phyloP scores from a whole-genome alignment of 1,284 basidiomycete species.

The Cryptococcus amylolentus region DNA sequence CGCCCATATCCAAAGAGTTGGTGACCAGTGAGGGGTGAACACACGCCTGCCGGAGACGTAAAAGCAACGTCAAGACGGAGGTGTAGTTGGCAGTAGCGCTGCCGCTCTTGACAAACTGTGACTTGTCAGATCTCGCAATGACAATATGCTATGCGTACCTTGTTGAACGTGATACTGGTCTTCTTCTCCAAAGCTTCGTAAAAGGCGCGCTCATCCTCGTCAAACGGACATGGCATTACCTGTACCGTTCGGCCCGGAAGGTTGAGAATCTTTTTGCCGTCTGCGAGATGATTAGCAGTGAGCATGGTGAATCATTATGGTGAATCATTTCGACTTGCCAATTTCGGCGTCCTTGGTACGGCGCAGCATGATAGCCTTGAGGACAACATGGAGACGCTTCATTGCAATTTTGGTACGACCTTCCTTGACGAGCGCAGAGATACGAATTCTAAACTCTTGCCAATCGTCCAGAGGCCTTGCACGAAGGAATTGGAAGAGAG shows the following conservation, averaged over 20 bases:
- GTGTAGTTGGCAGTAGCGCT: conserved; percentile 69
- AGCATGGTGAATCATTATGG: not conserved
- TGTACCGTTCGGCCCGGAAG: conserved; percentile 73
- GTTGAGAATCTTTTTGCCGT: conserved; percentile 81
- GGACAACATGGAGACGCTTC: conserved; percentile 77
- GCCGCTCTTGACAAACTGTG: conserved; percentile 56
- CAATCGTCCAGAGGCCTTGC: conserved; percentile 79
- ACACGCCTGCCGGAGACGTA: conserved; percentile 87
- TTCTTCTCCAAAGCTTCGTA: conserved; percentile 73
- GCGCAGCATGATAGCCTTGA: conserved; percentile 85
- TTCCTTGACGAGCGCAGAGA: conserved; percentile 73
- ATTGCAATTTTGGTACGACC: conserved; percentile 69
- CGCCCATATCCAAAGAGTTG: conserved; percentile 67
- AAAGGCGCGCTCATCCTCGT: conserved; percentile 71
- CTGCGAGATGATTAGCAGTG: conserved; percentile 34
- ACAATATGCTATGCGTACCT: conserved; percentile 40
- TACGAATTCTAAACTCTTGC: conserved; percentile 71
- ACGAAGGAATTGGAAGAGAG: conserved; percentile 82
- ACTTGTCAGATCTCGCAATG: not conserved
- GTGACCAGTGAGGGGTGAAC: conserved; percentile 80
- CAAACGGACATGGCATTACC: conserved; percentile 69
- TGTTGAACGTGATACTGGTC: conserved; percentile 69
- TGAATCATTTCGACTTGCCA: conserved; percentile 24
- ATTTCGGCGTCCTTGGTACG: conserved; percentile 76
- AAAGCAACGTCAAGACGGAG: conserved; percentile 74